phyloP scores from a whole-genome alignment of 306 rosid genomes.

The Casuarina glauca region DNA sequence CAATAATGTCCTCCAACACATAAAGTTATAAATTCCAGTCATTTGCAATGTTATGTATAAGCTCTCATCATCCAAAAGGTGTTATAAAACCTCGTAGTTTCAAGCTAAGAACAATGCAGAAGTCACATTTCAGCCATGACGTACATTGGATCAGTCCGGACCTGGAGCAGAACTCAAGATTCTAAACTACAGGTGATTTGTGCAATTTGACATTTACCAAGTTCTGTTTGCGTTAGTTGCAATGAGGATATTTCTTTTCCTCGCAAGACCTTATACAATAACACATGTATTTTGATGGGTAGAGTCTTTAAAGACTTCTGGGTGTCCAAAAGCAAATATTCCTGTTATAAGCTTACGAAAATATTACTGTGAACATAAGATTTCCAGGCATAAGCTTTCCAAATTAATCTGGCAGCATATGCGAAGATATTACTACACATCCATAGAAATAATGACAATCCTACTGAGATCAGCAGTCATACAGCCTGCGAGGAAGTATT shows the following conservation, averaged over 20 bases:
- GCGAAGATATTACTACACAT: background rate
- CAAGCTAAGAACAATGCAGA: background rate
- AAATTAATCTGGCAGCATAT: background rate
- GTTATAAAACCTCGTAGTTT: background rate
- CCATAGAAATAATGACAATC: background rate
- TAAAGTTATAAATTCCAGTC: background rate
- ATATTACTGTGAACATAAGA: background rate
- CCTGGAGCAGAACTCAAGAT: conserved; percentile 1
- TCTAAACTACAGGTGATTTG: background rate
- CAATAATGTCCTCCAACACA: background rate
- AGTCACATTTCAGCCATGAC: background rate
- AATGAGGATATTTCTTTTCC: background rate
- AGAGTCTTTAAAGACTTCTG: background rate
- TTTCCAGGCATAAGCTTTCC: background rate
- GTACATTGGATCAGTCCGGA: background rate
- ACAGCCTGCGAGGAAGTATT: background rate
- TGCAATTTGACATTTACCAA: background rate
- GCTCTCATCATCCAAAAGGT: conserved; percentile 1
- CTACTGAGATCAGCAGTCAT: background rate
- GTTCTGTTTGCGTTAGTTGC: background rate
- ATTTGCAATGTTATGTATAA: background rate
- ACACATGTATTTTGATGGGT: background rate
- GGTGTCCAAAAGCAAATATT: background rate
- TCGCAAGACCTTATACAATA: background rate
- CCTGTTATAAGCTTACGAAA: background rate